Base-by-base conservation (phyloP, 2,329 filamentous ascomycete species). In the Colletotrichum theobromicola region DNA sequence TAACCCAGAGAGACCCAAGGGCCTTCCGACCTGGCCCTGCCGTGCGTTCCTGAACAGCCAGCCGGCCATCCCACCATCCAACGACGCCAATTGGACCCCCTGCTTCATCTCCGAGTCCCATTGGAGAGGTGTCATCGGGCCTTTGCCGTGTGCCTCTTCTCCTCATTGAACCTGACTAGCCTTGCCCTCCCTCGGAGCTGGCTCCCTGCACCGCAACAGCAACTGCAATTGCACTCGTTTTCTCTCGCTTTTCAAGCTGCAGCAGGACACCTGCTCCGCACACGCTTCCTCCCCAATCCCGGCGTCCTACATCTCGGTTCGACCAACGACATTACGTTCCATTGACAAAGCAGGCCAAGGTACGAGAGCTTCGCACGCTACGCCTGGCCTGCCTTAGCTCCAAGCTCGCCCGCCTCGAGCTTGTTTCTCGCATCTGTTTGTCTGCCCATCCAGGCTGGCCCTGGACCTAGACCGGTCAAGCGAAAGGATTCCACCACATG, bases 401-500 rank as follows among this genome's bases (percentile, higher is more conserved):
- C 21, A 42, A 58, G 46, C 50, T 58, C 50, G 63, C 42, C 46
- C n/a, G 42, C 28, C 57, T 21, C 12, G 50, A 50, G 34, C 62
- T 37, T 67, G 53, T 64, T 67, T 62, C 32, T 62, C 24, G 15
- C 34, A 12, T 64, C n/a, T 16, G 21, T 53, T 35, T 50, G 60
- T 61, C 55, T 60, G 61, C 60, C 69, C 46, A 24, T 30, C 53
- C 61, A 35, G 46, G 26, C 66, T 68, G 53, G 66, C 30, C 55
- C 53, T 64, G 35, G 67, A 63, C 50, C 61, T 57, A 61, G 67
- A 60, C 71, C 28, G 62, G 28, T 21, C 32, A 72, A 66, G 63
- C 68, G 57, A 58, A 63, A 72, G 72, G 57, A 75, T 75, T 67
- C 61, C 72, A 67, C 63, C 63, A 63, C 72, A 75, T 72, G 68